Evolutionary conservation across 345 rosid species (phyloP).

Genomic region (Luvunga scandens): DNA sequence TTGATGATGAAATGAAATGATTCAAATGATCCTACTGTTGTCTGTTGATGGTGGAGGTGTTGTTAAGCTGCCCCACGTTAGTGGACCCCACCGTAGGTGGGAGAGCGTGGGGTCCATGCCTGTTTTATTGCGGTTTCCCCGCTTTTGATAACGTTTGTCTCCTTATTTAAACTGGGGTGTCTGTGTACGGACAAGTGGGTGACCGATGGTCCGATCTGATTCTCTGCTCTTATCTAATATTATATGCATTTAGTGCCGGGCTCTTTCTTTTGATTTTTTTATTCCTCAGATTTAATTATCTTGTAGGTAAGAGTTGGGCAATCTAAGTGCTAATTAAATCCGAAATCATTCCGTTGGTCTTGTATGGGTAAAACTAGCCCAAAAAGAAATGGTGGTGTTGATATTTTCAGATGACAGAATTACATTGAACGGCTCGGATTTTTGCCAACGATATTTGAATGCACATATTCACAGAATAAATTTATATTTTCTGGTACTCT

Average conservation of each 20-base stretch:
- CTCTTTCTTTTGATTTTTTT: no score
- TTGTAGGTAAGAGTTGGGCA: no score
- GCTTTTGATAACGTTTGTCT: conserved; percentile 18
- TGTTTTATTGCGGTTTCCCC: conserved; percentile 37
- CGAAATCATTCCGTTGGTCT: background rate
- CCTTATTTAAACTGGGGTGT: conserved; percentile 3
- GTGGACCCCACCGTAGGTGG: conserved; percentile 11
- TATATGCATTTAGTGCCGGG: background rate
- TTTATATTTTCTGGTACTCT: no score
- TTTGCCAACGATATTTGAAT: background rate
- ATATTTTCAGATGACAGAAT: background rate
- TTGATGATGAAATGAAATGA: background rate
- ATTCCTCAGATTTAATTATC: no score
- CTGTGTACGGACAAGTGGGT: conserved; percentile 50
- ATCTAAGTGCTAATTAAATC: background rate
- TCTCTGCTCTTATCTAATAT: background rate
- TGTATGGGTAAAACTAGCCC: background rate
- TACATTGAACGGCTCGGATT: background rate
- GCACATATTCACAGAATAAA: background rate
- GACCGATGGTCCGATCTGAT: background rate
- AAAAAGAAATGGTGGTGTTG: no score
- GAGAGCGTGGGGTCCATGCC: conserved; percentile 35
- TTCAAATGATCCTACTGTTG: no score
- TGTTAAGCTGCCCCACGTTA: conserved; percentile 6
- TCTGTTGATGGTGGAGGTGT: no score